Conservation (phyloP, 345 rosid genomes). For the Cardiospermum halicacabum region DNA sequence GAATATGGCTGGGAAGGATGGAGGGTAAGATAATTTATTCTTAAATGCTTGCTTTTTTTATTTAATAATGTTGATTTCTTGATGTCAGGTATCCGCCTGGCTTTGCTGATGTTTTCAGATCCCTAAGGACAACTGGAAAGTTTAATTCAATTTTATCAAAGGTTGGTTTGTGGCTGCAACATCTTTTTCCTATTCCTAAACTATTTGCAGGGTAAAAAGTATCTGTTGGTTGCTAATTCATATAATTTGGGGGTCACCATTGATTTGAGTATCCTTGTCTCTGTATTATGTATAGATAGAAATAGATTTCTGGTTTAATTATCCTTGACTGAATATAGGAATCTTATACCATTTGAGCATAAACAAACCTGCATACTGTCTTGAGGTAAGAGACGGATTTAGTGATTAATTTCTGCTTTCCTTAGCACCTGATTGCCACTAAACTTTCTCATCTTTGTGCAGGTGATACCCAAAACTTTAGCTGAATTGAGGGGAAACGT, state of each 20-base stretch:
- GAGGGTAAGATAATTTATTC: slow-evolving; percentile 53
- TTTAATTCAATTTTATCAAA: slow-evolving; percentile 74
- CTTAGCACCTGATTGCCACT: background rate
- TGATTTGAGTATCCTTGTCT: slow-evolving; percentile 80
- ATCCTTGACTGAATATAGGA: slow-evolving; percentile 63
- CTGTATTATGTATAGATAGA: slow-evolving; percentile 3
- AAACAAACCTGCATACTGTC: slow-evolving; percentile 88
- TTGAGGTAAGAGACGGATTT: slow-evolving; percentile 54
- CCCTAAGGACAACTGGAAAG: slow-evolving; percentile 84
- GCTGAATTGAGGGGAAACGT: slow-evolving; percentile 98
- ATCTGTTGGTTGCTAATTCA: slow-evolving; percentile 87
- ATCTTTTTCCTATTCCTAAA: background rate
- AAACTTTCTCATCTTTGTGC: slow-evolving; percentile 20
- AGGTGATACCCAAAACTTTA: slow-evolving; percentile 97
- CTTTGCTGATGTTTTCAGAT: slow-evolving; percentile 90
- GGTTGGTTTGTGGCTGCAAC: slow-evolving; percentile 35
- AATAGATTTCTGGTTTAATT: slow-evolving; percentile 8
- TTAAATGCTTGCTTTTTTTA: background rate
- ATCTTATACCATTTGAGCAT: slow-evolving; percentile 76
- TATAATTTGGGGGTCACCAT: slow-evolving; percentile 93
- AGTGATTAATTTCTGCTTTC: background rate
- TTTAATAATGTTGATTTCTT: background rate
- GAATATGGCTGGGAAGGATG: slow-evolving; percentile 87
- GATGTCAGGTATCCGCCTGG: slow-evolving; percentile 94
- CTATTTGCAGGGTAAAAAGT: slow-evolving; percentile 74